Percentiles rank a stretch among this genome's conserved stretches.
Evolutionary conservation across 2,329 filamentous ascomycete species (phyloP).

Genomic region (Albophoma yamanashiensis): DNA sequence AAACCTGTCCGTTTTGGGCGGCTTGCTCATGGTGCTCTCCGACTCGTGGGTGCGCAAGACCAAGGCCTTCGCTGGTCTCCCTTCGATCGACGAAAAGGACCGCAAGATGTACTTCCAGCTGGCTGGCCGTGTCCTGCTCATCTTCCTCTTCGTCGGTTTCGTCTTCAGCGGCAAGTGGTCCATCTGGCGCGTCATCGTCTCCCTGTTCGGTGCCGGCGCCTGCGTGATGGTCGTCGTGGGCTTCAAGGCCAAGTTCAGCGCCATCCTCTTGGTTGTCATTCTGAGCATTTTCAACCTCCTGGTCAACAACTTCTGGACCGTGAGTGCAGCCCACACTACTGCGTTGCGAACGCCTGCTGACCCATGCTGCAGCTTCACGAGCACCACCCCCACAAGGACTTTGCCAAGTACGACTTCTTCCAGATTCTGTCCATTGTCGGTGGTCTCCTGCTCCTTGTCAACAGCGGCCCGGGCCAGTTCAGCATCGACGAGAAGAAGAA

Average conservation of each 20-base stretch:
- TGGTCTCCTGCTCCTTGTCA: slow-evolving; percentile 89
- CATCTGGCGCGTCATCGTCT: slow-evolving; percentile 77
- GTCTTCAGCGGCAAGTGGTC: slow-evolving; percentile 93
- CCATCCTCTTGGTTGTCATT: slow-evolving; percentile 87
- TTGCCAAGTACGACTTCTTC: slow-evolving; percentile 99
- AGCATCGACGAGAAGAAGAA: slow-evolving; percentile 99
- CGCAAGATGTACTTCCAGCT: slow-evolving; percentile 99
- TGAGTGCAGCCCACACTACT: slow-evolving; percentile 35
- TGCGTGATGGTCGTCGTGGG: slow-evolving; percentile 98
- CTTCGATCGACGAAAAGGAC: slow-evolving; percentile 95
- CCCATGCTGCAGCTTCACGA: slow-evolving; percentile 63
- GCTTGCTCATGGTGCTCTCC: slow-evolving; percentile 93
- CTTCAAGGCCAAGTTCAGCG: slow-evolving; percentile 99
- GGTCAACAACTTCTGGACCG: slow-evolving; percentile 99
- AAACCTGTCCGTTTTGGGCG: slow-evolving; percentile 94
- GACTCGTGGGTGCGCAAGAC: slow-evolving; percentile 98
- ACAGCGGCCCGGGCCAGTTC: slow-evolving; percentile 96
- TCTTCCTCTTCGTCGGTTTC: slow-evolving; percentile 96
- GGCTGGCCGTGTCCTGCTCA: slow-evolving; percentile 85
- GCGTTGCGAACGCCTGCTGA: slow-evolving; percentile 1
- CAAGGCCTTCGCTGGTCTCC: slow-evolving; percentile 90
- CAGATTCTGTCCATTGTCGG: slow-evolving; percentile 98
- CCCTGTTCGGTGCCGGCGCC: slow-evolving; percentile 73
- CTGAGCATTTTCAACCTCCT: slow-evolving; percentile 93
- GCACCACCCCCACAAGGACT: slow-evolving; percentile 98